Conservation (phyloP, 108 stramenopile genomes). For the Nitzschia putrida region DNA sequence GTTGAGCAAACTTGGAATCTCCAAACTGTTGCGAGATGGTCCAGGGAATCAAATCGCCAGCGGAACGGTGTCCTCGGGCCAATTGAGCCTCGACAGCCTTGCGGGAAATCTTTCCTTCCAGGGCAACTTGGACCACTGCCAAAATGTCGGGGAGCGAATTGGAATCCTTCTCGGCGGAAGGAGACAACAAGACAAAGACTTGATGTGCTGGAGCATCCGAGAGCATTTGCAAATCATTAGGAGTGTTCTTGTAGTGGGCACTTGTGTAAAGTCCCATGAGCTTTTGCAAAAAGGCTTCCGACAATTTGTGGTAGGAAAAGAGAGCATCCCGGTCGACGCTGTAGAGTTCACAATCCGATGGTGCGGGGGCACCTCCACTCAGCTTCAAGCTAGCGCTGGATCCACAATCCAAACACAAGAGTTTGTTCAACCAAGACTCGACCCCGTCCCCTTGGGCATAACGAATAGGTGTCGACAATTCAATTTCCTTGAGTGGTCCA, state of each 20-base stretch:
- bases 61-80: constrained; percentile 90
- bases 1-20: constrained; percentile 91
- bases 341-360: constrained; percentile 94
- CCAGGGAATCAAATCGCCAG: constrained; percentile 99
- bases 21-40: constrained; percentile 99
- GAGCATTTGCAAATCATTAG: constrained; percentile 98
- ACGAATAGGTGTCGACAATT: constrained; percentile 94
- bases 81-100: constrained; percentile 93
- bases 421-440: constrained; percentile 93
- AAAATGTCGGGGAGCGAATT: constrained; percentile 82
- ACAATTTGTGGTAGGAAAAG: constrained; percentile 96
- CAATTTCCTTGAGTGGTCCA: constrained; percentile 81
- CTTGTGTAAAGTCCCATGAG: constrained; percentile 96
- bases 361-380: constrained; percentile 88
- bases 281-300: constrained; percentile 97
- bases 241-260: constrained; percentile 99
- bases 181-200: constrained; percentile 95
- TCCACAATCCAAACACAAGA: constrained; percentile 93
- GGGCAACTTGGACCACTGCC: constrained; percentile 88
- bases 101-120: constrained; percentile 94
- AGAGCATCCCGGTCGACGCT: constrained; percentile 97
- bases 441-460: constrained; percentile 91
- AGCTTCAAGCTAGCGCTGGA: constrained; percentile 51
- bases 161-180: constrained; percentile 81
- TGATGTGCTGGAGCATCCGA: constrained; percentile 98